A percentile compares a stretch with the other conserved stretches of the same genome.
Evolutionary conservation across 345 rosid genomes (phyloP).

Genomic region (Boechera stricta): DNA sequence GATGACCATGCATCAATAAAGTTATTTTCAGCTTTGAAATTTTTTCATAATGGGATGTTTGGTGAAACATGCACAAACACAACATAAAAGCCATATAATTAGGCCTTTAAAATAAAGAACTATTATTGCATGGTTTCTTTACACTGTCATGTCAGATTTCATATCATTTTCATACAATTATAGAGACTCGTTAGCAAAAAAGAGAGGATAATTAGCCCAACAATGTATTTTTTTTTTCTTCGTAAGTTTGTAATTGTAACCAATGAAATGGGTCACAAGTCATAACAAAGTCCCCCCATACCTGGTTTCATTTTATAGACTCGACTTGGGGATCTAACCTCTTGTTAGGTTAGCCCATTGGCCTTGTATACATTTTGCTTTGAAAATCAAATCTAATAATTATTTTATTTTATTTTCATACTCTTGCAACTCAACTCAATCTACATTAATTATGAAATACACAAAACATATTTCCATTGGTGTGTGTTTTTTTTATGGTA

Average conservation of each 20-base stretch:
- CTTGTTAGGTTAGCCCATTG: not conserved
- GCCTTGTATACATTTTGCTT: too few relatives aligned
- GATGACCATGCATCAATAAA: conserved; percentile 38
- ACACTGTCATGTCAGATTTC: conserved; percentile 34
- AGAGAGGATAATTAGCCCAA: conserved; percentile 12
- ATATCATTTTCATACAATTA: conserved; percentile 9
- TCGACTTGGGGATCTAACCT: not conserved
- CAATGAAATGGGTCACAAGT: not conserved
- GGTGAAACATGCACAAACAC: conserved; percentile 46
- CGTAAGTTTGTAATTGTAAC: not conserved
- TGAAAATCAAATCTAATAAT: too few relatives aligned
- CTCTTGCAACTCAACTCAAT: too few relatives aligned
- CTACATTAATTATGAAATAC: too few relatives aligned
- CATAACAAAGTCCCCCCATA: too few relatives aligned
- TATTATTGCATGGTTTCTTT: conserved; percentile 40
- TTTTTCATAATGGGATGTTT: conserved; percentile 45
- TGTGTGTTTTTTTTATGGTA: too few relatives aligned
- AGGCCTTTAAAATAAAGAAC: conserved; percentile 27
- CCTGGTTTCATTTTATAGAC: too few relatives aligned
- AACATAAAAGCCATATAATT: conserved; percentile 27
- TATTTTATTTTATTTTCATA: too few relatives aligned
- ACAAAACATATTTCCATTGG: too few relatives aligned
- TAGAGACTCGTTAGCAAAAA: not conserved
- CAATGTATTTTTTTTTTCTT: not conserved
- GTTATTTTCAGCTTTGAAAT: conserved; percentile 35